Percentiles rank a stretch among this genome's conserved stretches.
Evolutionary conservation across 345 rosid species (phyloP).

Genomic region (Euphorbia tirucalli): DNA sequence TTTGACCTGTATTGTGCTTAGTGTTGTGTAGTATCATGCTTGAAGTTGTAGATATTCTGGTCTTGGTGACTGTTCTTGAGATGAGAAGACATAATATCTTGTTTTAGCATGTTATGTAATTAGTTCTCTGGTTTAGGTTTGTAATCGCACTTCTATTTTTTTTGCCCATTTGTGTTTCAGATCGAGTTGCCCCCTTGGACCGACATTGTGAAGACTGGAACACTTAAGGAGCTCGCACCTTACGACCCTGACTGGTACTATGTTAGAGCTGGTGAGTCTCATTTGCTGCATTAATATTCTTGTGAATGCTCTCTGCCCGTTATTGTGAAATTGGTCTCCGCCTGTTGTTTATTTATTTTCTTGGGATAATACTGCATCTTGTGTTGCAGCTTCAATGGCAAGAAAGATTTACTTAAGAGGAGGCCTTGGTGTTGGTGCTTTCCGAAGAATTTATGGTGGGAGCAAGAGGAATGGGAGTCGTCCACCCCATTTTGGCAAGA

Average conservation of each 20-base stretch:
- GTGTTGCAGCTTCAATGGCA: conserved; percentile 78
- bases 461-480: conserved; percentile 88
- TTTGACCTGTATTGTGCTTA: no score
- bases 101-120: not conserved
- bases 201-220: conserved; percentile 37
- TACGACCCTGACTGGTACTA: conserved; percentile 46
- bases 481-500: conserved; percentile 86
- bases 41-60: not conserved
- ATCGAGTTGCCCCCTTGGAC: conserved; percentile 68
- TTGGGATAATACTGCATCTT: not conserved
- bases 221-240: conserved; percentile 36
- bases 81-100: not conserved
- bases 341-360: no score
- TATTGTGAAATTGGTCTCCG: not conserved
- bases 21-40: not conserved
- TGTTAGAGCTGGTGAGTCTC: conserved; percentile 55
- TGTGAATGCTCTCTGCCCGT: no score
- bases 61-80: not conserved
- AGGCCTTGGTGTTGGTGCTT: conserved; percentile 92
- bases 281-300: not conserved
- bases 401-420: conserved; percentile 88
- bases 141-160: no score
- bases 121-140: not conserved
- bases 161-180: conserved; percentile 24
- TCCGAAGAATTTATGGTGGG: conserved; percentile 81